A percentile compares a stretch with the other conserved stretches of the same genome.
Conservation (phyloP, 176 grass and related monocot genomes). For the Elymus sibiricus region DNA sequence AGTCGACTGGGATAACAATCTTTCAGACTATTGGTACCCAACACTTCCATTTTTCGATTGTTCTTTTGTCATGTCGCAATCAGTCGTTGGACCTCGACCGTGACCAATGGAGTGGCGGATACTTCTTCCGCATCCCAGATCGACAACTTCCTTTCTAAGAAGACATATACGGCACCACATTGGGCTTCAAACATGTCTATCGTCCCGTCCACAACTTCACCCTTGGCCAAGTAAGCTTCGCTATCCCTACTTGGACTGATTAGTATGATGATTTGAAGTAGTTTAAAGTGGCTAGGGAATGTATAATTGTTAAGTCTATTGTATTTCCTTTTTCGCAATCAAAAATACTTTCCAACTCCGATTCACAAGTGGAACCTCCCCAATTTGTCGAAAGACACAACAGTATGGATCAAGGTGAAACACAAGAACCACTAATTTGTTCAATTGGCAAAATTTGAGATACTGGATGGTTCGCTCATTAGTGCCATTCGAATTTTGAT, state of each 20-base stretch:
- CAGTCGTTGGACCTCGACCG: neutral
- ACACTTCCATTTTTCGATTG: neutral
- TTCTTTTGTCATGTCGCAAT: neutral
- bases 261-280: no score
- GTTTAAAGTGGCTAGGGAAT: no score
- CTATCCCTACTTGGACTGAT: neutral
- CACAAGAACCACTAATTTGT: neutral
- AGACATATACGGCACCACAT: conserved; percentile 64
- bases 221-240: conserved; percentile 61
- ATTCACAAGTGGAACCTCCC: conserved; percentile 98
- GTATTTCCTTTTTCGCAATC: neutral
- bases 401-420: conserved; percentile 98
- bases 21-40: neutral
- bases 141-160: conserved; percentile 70
- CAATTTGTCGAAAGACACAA: conserved; percentile 66
- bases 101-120: conserved; percentile 1
- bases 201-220: conserved; percentile 59
- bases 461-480: no score
- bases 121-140: conserved; percentile 32
- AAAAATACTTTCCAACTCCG: conserved; percentile 79
- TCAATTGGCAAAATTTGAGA: no score
- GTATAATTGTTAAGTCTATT: no score
- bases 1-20: neutral
- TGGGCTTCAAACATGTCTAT: conserved; percentile 78
- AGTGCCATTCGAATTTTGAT: neutral